Evolutionary conservation across 2,329 filamentous ascomycete species (phyloP), one percentile per base, ranked within the genome.

Genomic region (Fusarium citri): DNA sequence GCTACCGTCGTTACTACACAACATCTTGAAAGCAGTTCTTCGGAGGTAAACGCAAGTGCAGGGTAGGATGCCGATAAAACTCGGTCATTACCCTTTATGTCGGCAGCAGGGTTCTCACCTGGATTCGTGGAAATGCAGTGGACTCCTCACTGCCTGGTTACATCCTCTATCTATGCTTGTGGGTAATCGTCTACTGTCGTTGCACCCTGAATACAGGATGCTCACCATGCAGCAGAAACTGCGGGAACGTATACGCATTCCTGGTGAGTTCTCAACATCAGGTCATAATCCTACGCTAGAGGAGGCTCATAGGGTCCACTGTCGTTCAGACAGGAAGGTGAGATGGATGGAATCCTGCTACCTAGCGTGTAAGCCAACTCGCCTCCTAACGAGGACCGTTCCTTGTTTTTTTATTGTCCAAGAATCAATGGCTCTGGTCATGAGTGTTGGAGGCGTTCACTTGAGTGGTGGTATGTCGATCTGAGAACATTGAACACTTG

Each of bases 241-340:
- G 55, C 30, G 18, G 43, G 20, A 63, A 48, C 42, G 41, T 60
- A 28, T 16, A 53, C 26, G 40, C 47, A 47, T 68, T 56, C 45
- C 54, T 58, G 31, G 51, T 54, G 14, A 47, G 30, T n/a, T 40
- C 47, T 53, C 25, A 23, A 23, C 30, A 60, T 66, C 63, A 48
- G 59, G 30, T 70, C 59, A 62, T 34, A 56, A 63, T 59, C 49
- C 56, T 55, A 69, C 63, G 61, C 63, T 59, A 68, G 49, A 48
- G 48, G 31, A 25, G 8, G 37, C 55, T 69, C 20, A 54, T 26
- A 55, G 57, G 46, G 42, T 40, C 66, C 59, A 62, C 55, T 31
- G 47, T 42, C 22, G 22, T 61, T 45, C 31, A 50, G 54, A 48
- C 25, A 53, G 55, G 67, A 54, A 47, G 46, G 43, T 48, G 46